These are phyloP conservation scores for Boletus albobrunnescens DNA, from an alignment of 1,284 basidiomycete species.

Conservation along the genomic window DNA sequence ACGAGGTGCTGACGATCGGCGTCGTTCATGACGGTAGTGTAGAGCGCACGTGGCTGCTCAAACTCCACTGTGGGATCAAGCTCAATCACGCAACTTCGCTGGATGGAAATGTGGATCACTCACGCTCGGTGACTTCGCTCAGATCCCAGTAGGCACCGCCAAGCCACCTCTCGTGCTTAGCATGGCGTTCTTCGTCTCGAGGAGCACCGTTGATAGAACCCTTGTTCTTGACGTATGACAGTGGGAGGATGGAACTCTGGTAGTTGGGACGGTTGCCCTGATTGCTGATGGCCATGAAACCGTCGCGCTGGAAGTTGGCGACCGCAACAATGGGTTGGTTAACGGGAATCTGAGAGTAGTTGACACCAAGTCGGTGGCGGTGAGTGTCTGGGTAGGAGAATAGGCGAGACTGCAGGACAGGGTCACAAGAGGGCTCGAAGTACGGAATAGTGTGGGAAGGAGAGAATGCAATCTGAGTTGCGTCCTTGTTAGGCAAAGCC, in stretches of 20 bases:
- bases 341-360: slow-evolving; percentile 88
- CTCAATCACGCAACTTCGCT: not conserved
- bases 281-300: slow-evolving; percentile 63
- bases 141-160: slow-evolving; percentile 73
- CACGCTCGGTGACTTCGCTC: slow-evolving; percentile 74
- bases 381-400: slow-evolving; percentile 97
- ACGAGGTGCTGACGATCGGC: slow-evolving; percentile 67
- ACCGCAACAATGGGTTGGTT: slow-evolving; percentile 74
- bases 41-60: slow-evolving; percentile 83
- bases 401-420: slow-evolving; percentile 87
- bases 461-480: slow-evolving; percentile 67
- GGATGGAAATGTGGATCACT: slow-evolving; percentile 33
- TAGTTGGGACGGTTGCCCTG: slow-evolving; percentile 87
- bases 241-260: slow-evolving; percentile 67
- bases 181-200: slow-evolving; percentile 38
- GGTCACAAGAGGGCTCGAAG: slow-evolving; percentile 85
- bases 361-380: slow-evolving; percentile 79
- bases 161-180: slow-evolving; percentile 72
- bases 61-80: slow-evolving; percentile 66
- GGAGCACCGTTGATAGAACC: slow-evolving; percentile 38
- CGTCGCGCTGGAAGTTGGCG: slow-evolving; percentile 86
- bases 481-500: slow-evolving; percentile 19
- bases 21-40: slow-evolving; percentile 74
- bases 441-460: slow-evolving; percentile 85
- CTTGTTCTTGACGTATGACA: slow-evolving; percentile 45